Conservation (phyloP, 2,329 filamentous ascomycete genomes). For the Cadophora malorum region DNA sequence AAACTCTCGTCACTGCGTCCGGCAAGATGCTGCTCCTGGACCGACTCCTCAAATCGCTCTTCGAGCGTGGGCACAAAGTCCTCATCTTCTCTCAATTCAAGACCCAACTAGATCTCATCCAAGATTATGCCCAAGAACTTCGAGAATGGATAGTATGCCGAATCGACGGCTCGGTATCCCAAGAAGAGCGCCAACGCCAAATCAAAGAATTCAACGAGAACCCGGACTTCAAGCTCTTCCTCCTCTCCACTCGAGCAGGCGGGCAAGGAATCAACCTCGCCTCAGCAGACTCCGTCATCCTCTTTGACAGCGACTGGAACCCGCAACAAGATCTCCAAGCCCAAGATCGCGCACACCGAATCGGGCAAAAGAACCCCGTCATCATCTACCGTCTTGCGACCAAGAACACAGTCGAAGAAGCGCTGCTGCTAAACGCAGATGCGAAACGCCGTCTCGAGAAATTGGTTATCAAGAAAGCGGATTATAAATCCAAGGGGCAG, state of each 20-base stretch:
- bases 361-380: conserved; percentile 90
- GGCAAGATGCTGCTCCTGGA: conserved; percentile 97
- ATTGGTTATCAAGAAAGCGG: conserved; percentile 92
- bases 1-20: conserved; percentile 82
- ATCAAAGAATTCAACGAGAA: conserved; percentile 77
- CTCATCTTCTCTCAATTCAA: conserved; percentile 98
- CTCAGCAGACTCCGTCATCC: conserved; percentile 87
- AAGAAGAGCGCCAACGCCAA: conserved; percentile 71
- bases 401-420: conserved; percentile 90
- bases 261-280: conserved; percentile 96
- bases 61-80: conserved; percentile 81
- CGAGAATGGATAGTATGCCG: conserved; percentile 83
- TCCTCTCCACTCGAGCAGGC: conserved; percentile 88
- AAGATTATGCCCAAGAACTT: conserved; percentile 82
- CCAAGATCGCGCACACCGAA: conserved; percentile 92
- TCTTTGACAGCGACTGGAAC: conserved; percentile 93
- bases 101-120: conserved; percentile 87
- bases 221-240: conserved; percentile 73
- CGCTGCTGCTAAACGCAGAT: conserved; percentile 83
- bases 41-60: conserved; percentile 77
- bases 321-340: conserved; percentile 97
- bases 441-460: conserved; percentile 93
- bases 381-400: conserved; percentile 94
- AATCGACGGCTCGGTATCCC: conserved; percentile 87
- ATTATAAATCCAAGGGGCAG: conserved; percentile 74